Evolutionary conservation across 1,284 basidiomycete genomes (phyloP), one percentile per base, ranked within the genome.

Genomic region (Ganoderma boninense): DNA sequence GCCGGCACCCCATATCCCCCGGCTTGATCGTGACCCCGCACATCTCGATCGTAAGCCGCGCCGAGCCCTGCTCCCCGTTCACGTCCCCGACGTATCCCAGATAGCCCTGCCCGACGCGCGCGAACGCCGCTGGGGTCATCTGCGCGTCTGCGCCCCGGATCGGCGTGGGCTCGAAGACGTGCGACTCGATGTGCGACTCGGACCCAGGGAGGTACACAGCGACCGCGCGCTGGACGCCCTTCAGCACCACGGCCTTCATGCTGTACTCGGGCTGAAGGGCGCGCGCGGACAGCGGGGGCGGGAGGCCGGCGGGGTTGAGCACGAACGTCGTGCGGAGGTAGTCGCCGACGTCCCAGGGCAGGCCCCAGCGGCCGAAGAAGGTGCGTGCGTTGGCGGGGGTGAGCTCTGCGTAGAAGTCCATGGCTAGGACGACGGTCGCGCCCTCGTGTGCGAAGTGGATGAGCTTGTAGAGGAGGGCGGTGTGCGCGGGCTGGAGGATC

Each of bases 21-120:
- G 72, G 72, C 20, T 62, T 46, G 29, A 76, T 57, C 14, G 57
- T 52, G 4, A 75, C 72, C 20, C 74, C 70, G 49, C 71, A 73
- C 75, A 76, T 76, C 70, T 75, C 75, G n/a, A 76, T 35, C 2
- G 69, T 49, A 11, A 76, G 66, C 35, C 75, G 68, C 13, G 64
- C 62, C 16, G 66, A 67, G 18, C 68, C 70, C 64, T 75, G 67
- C 68, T 76, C 75, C 29, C 66, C 71, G 57, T 75, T 76, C n/a
- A 75, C 73, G 57, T 75, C 75, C 4, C 74, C 75, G 14, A 74
- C 65, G 23, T 75, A 76, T 4, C 75, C 75, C 14, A 76, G 65
- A 62, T 69, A 72, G 0, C 75, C 75, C 20, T 61, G 10, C 6
- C 74, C 75, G 18, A 76, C 69, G 14, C 62, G 70, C 18, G 69